Evolutionary conservation across 2,329 filamentous ascomycete species (phyloP), one percentile per base, ranked within the genome.

Genomic region (Cercospora sp.): DNA sequence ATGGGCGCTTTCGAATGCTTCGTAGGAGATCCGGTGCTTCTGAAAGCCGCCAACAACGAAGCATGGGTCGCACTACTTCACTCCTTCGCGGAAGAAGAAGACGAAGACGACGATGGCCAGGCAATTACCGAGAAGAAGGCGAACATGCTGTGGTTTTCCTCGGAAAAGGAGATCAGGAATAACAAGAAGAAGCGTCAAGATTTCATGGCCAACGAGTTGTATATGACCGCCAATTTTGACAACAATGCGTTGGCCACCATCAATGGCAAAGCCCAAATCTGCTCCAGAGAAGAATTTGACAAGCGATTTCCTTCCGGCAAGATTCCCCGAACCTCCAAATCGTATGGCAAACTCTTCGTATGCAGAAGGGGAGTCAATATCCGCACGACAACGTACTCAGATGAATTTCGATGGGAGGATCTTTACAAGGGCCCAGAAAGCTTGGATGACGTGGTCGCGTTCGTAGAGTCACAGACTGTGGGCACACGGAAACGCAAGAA

Each of bases 111-210:
- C 3, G 87, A 91, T 61, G 76, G 76, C 53, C 79, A 83, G 16
- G 65, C 72, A 51, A 66, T 73, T 18, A 61, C 65, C 24, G 83
- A 84, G 70, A 97, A 93, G 83, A 89, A 90, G 28, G 94, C 91
- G 65, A 91, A 90, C 70, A 95, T 99, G 77, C 90, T 97, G 86
- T 99, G 95, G 95, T 97, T 99, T 78, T 93, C 92, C 0, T 93
- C 92, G 0, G 91, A 97, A 75, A 91, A 91, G 75, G 94, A 98
- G 80, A 92, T 97, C 69, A 88, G 90, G 30, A 95, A 92, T 74
- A 91, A 90, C 77, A 87, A 88, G 67, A 97, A 94, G 81, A 97
- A 95, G 81, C 85, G 93, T 75, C 86, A 83, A 12, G 95, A 99
- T 80, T 92, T 88, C 68, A 79, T 96, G 63, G 67, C 68, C 85